These are phyloP conservation scores for Sechiopsis laciniata DNA, from an alignment of 306 rosid species.

Conservation along the genomic window DNA sequence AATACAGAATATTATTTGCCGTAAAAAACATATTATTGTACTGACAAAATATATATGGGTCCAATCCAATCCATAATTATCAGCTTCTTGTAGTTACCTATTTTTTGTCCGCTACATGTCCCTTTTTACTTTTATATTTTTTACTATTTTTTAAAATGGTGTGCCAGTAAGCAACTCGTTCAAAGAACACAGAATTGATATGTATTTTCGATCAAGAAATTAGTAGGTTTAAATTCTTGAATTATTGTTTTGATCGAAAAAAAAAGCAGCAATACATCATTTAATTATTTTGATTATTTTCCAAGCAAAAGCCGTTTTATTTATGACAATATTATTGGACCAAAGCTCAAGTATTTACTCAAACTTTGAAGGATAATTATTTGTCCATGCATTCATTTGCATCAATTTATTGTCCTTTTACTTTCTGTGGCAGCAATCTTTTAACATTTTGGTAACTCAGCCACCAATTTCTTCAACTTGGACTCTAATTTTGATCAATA, in stretches of 20 bases:
- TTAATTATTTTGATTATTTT: not conserved
- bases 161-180: not conserved
- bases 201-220: no score
- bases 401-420: slow-evolving; percentile 6
- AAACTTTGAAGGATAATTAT: slow-evolving; percentile 7
- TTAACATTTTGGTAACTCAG: slow-evolving; percentile 17
- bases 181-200: no score
- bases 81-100: not conserved
- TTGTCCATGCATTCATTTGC: slow-evolving; percentile 10
- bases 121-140: not conserved
- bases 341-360: slow-evolving; percentile 5
- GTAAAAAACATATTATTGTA: no score
- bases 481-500: not conserved
- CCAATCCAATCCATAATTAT: not conserved
- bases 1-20: no score
- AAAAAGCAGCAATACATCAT: slow-evolving; percentile 1
- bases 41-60: not conserved
- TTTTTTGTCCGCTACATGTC: not conserved
- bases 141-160: not conserved
- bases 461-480: not conserved
- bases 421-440: slow-evolving; percentile 3
- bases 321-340: slow-evolving; percentile 15
- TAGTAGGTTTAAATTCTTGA: no score
- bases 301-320: not conserved
- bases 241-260: no score